Conservation (phyloP, 768 basidiomycete genomes). For the Panus rudis region DNA sequence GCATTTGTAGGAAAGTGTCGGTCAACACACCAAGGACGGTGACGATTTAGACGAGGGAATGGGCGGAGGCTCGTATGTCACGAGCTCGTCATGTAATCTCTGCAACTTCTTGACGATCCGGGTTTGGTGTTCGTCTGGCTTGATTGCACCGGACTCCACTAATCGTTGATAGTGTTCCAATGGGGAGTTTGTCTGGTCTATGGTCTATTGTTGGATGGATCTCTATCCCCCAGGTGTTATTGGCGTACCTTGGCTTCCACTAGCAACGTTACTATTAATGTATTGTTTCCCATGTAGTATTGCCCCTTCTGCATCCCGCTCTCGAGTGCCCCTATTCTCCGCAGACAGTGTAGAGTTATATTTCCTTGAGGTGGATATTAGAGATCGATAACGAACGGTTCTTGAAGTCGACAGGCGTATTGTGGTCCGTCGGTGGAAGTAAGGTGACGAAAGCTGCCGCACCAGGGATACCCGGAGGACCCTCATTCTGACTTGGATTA, state of each 20-base stretch:
- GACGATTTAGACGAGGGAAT: slow-evolving; percentile 36
- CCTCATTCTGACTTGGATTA: too few species aligned
- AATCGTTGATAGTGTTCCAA: slow-evolving; percentile 39
- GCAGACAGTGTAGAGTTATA: too few species aligned
- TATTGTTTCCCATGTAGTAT: slow-evolving; percentile 5
- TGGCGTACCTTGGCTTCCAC: not conserved
- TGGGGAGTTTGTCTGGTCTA: slow-evolving; percentile 13
- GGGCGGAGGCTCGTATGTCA: slow-evolving; percentile 61
- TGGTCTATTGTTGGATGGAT: not conserved
- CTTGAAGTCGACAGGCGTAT: too few species aligned
- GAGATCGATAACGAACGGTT: too few species aligned
- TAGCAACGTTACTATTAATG: not conserved
- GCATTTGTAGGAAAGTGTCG: not conserved
- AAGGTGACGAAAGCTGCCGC: too few species aligned
- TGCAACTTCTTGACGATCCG: slow-evolving; percentile 80
- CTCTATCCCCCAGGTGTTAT: not conserved
- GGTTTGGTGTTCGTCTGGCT: slow-evolving; percentile 77
- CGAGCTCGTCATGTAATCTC: slow-evolving; percentile 64
- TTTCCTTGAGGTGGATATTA: too few species aligned
- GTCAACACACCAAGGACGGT: slow-evolving; percentile 26
- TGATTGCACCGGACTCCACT: slow-evolving; percentile 46
- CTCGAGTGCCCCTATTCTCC: too few species aligned
- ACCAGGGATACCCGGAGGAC: too few species aligned
- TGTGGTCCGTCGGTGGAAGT: too few species aligned
- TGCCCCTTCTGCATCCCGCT: too few species aligned